Evolutionary conservation across 2,329 filamentous ascomycete genomes (phyloP), one percentile per base, ranked within the genome.

Genomic region (Fusarium sp.): DNA sequence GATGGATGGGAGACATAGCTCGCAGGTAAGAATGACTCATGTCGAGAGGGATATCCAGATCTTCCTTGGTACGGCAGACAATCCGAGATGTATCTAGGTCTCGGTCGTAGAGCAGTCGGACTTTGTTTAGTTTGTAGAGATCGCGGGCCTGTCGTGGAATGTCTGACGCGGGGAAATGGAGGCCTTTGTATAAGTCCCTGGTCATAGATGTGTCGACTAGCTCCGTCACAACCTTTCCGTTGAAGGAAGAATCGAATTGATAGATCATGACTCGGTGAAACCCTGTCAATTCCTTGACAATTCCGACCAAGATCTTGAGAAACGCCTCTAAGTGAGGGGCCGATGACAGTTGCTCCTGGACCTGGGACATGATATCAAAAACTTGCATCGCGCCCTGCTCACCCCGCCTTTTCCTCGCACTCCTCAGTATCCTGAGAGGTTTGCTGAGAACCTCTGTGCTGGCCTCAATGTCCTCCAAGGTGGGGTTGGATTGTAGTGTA

Each of bases 181-280:
- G 84, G 0, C 94, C 94, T 76, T 95, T 94, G 82, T 94, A 97
- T 0, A 97, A 82, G 78, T 97, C 94, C 58, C 91, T 91, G 0
- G 94, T 95, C 34, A 91, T 90, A 16, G 89, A 85, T 1, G 93
- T 92, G 77, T 97, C 93, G 9, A 97, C 92, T 11, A 97, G 83
- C 77, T 97, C 94, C 1, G 94, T 94, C 6, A 97, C 94, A 1
- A 97, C 94, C 60, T 92, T 90, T 16, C 94, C 94, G 73, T 97
- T 97, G 85, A 92, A 96, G 1, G 86, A 80, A 6, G 90, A 85
- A 78, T 97, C 94, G 69, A 97, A 97, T 78, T 97, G 94, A 75
- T 97, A 97, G 2, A 97, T 88, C 93, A 97, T 95, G 50, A 97
- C 93, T 12, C 94, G 92, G 76, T 97, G 94, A 70, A 97, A 97